These are phyloP conservation scores for Gautieria morchelliformis DNA, from an alignment of 768 basidiomycete genomes.

Conservation along the genomic window DNA sequence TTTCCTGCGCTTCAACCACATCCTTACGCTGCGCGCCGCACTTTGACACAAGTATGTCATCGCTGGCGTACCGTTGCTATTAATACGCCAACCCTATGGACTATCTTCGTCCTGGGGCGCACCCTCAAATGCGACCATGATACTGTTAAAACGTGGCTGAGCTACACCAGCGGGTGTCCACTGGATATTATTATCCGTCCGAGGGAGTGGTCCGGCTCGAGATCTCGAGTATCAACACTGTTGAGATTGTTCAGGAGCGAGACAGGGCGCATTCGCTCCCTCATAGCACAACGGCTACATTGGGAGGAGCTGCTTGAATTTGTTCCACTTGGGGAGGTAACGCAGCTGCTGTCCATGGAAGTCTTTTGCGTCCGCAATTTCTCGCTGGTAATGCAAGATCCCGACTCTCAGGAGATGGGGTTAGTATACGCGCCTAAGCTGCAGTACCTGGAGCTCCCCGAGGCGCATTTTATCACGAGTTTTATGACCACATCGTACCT, in stretches of 20 bases:
- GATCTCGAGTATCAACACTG: background rate
- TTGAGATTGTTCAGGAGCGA: background rate
- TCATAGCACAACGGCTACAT: background rate
- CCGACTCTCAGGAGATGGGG: background rate
- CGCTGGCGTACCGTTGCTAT: background rate
- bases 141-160: background rate
- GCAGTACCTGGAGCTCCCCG: background rate
- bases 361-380: no score
- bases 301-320: background rate
- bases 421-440: background rate
- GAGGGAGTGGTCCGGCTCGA: background rate
- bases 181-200: background rate
- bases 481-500: background rate
- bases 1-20: no score
- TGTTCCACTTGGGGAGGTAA: background rate
- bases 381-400: background rate
- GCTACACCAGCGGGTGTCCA: background rate
- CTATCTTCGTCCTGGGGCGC: background rate
- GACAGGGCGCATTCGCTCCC: background rate
- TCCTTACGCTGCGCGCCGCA: background rate
- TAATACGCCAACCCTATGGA: background rate
- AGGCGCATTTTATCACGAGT: background rate
- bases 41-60: background rate
- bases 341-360: background rate
- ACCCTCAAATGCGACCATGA: background rate